Percentiles rank a stretch among this genome's conserved stretches.
These are phyloP conservation scores for Lupinus albus DNA, from an alignment of 306 rosid genomes.

Conservation along the genomic window DNA sequence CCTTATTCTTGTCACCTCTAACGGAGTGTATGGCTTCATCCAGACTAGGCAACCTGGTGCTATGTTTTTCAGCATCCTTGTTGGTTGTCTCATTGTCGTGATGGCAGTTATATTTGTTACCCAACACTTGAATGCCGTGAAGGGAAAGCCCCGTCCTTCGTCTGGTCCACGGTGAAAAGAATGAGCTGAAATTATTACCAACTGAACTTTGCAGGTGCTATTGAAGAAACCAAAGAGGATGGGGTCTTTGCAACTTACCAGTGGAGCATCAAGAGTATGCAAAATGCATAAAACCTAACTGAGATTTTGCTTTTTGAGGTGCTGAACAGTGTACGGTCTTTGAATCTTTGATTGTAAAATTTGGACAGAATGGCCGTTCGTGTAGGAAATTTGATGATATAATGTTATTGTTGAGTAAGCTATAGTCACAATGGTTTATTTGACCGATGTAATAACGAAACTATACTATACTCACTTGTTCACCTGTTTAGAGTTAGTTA, in stretches of 20 bases:
- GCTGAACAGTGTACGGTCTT: conserved; percentile 6
- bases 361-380: conserved; percentile 19
- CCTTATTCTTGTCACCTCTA: conserved; percentile 77
- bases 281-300: conserved; percentile 24
- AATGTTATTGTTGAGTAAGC: conserved; percentile 8
- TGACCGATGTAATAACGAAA: conserved; percentile 30
- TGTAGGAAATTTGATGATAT: conserved; percentile 42
- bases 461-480: conserved; percentile 16
- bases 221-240: conserved; percentile 16
- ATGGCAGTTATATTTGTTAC: conserved; percentile 91
- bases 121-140: conserved; percentile 85
- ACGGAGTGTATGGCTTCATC: conserved; percentile 86
- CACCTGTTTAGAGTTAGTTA: conserved; percentile 19
- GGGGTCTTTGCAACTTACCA: conserved; percentile 23
- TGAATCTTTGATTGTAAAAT: conserved; percentile 35
- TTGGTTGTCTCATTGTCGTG: conserved; percentile 87
- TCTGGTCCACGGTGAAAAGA: conserved; percentile 53
- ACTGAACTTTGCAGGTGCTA: conserved; percentile 29
- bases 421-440: background rate
- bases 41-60: conserved; percentile 99
- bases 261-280: conserved; percentile 7
- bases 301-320: conserved; percentile 25
- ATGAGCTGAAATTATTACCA: conserved; percentile 21
- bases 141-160: conserved; percentile 84
- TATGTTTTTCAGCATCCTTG: conserved; percentile 90